Conservation (phyloP, 2,329 filamentous ascomycete genomes). For the Cordyceps fumosorosea region DNA sequence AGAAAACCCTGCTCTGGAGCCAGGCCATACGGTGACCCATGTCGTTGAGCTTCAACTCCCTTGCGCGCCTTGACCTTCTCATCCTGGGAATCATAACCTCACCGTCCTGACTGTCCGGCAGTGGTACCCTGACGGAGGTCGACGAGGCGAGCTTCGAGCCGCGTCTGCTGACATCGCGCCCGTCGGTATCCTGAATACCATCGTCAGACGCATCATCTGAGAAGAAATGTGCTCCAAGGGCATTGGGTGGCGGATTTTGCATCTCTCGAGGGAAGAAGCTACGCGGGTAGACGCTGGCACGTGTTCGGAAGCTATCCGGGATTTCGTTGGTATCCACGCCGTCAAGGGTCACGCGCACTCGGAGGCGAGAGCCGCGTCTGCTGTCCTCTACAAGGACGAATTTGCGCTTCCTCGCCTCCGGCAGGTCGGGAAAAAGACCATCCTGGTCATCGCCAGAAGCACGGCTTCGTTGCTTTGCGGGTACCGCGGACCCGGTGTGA, state of each 20-base stretch:
- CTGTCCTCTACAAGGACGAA: constrained; percentile 94
- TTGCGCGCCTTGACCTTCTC: constrained; percentile 61
- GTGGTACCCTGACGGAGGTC: constrained; percentile 53
- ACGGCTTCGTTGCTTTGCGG: constrained; percentile 43
- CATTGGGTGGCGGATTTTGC: constrained; percentile 74
- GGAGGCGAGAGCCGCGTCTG: constrained; percentile 70
- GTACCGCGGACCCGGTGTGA: constrained; percentile 23
- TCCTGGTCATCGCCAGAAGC: constrained; percentile 25
- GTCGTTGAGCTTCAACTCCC: constrained; percentile 88
- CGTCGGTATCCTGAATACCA: constrained; percentile 44
- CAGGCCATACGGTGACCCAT: constrained; percentile 93
- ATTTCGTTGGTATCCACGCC: constrained; percentile 92
- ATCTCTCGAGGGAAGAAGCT: constrained; percentile 92
- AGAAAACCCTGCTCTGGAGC: constrained; percentile 89
- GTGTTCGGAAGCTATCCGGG: constrained; percentile 88
- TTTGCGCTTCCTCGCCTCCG: constrained; percentile 86
- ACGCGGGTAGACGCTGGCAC: constrained; percentile 81
- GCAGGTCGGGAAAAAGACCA: constrained; percentile 79
- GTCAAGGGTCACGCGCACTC: constrained; percentile 89
- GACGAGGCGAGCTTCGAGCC: constrained; percentile 26
- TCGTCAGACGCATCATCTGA: constrained; percentile 57
- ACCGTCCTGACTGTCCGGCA: constrained; percentile 61
- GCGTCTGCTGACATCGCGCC: constrained; percentile 33
- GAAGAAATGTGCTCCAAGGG: constrained; percentile 70
- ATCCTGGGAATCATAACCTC: constrained; percentile 72